These are phyloP conservation scores for Senna tora DNA, from an alignment of 306 rosid genomes.

Conservation along the genomic window DNA sequence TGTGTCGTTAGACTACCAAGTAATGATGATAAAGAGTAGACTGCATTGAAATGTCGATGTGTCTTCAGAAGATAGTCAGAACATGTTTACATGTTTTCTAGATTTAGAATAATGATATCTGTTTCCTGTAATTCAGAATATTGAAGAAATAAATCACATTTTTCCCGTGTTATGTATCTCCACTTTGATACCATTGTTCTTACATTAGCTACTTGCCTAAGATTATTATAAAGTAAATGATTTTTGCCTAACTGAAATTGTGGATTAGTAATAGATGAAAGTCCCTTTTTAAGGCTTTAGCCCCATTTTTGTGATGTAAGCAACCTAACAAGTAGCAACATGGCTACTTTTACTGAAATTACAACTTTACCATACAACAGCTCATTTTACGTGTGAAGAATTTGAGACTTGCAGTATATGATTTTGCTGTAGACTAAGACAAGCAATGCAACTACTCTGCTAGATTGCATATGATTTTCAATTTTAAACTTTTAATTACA, in stretches of 20 bases:
- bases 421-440: background rate
- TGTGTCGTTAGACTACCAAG: background rate
- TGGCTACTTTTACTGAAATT: background rate
- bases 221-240: background rate
- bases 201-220: constrained; percentile 10
- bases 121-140: too few species aligned
- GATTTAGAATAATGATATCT: background rate
- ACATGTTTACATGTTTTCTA: background rate
- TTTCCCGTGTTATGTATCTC: too few species aligned
- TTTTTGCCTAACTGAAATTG: background rate
- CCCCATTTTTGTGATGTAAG: background rate
- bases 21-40: background rate
- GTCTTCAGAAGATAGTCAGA: constrained; percentile 13
- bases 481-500: constrained; percentile 1
- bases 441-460: background rate
- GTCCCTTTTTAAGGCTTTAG: background rate
- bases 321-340: background rate
- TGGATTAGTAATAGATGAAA: background rate
- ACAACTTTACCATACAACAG: background rate
- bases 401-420: background rate
- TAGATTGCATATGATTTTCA: background rate
- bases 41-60: background rate
- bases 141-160: too few species aligned
- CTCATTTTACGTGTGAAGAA: background rate
- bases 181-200: background rate